These are phyloP conservation scores for Chalara sp. DNA, from an alignment of 2,329 filamentous ascomycete species.

Conservation along the genomic window DNA sequence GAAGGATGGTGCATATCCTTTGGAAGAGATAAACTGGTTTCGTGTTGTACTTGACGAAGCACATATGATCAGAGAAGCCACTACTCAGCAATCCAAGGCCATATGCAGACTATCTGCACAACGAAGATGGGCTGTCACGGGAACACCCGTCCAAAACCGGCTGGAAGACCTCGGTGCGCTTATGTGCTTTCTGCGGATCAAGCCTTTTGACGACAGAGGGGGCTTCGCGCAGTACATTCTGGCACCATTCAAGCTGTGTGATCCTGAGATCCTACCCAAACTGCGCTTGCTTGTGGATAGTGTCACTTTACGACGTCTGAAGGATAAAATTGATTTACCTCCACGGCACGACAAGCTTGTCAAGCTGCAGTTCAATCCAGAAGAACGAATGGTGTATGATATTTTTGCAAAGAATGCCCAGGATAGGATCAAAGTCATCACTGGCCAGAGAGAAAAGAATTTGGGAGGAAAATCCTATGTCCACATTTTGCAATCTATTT, in stretches of 20 bases:
- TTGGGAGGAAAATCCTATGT: slow-evolving; percentile 86
- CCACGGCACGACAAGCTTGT: slow-evolving; percentile 66
- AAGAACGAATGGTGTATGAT: slow-evolving; percentile 74
- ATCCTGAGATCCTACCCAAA: slow-evolving; percentile 76
- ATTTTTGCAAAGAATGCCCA: slow-evolving; percentile 77
- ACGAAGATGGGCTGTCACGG: slow-evolving; percentile 93
- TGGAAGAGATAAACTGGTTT: slow-evolving; percentile 83
- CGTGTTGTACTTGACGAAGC: slow-evolving; percentile 91
- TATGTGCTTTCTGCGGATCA: slow-evolving; percentile 76
- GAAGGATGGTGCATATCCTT: slow-evolving; percentile 54
- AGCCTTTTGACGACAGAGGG: slow-evolving; percentile 73
- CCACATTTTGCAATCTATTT: slow-evolving; percentile 85
- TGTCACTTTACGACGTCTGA: slow-evolving; percentile 85
- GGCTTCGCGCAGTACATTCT: slow-evolving; percentile 78
- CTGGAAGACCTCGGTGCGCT: slow-evolving; percentile 84
- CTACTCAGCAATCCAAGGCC: slow-evolving; percentile 75
- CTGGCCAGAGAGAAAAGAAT: slow-evolving; percentile 54
- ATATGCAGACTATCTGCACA: slow-evolving; percentile 74
- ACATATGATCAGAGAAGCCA: slow-evolving; percentile 85
- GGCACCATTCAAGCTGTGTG: slow-evolving; percentile 78
- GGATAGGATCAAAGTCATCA: slow-evolving; percentile 71
- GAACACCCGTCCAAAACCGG: slow-evolving; percentile 90
- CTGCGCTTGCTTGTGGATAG: slow-evolving; percentile 86
- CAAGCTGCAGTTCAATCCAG: slow-evolving; percentile 64
- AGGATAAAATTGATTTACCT: slow-evolving; percentile 84